Evolutionary conservation across 108 stramenopile genomes (phyloP), one percentile per base, ranked within the genome.

Genomic region (Stephanodiscus triporus): DNA sequence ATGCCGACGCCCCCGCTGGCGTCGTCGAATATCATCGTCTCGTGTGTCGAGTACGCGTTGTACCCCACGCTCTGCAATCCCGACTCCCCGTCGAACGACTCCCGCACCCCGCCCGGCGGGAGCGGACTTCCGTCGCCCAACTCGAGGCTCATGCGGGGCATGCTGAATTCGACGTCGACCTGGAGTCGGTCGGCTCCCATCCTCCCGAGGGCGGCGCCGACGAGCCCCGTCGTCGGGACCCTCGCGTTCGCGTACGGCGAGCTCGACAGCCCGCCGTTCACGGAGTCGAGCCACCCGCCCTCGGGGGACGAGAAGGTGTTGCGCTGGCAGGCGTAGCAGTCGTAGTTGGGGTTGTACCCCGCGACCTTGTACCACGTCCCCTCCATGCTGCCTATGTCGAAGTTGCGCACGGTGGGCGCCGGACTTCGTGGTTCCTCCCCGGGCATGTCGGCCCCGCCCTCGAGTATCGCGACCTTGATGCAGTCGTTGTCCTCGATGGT

Each of bases 281-380:
- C 30, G 19, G 76, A 70, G 36, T 68, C 78, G 34, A 58, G 27
- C 23, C 32, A 30, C 16, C 78, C 78, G 19, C 61, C 68, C 45
- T 82, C 71, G 9, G 89, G 88, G 20, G 82, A 49, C 37, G 91
- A 74, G 79, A 98, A 98, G 68, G 92, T 93, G 80, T 98, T 98
- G 32, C 89, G 86, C 71, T 98, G 98, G 78, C 98, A 98, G 62
- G 96, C 95, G 66, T 97, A 98, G 72, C 96, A 97, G 81, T 98
- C 98, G 81, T 98, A 98, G 77, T 97, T 96, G 65, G 95, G 90
- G 84, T 98, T 96, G 85, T 89, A 95, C 27, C 98, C 98, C 61
- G 92, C 93, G 0, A 97, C 95, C 86, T 98, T 98, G 84, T 92
- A 98, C 98, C 98, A 98, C 16, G 78, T 84, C 3, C 98, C 98